phyloP scores from a whole-genome alignment of 768 basidiomycete genomes.

The Tylopilus rubrobrunneus region DNA sequence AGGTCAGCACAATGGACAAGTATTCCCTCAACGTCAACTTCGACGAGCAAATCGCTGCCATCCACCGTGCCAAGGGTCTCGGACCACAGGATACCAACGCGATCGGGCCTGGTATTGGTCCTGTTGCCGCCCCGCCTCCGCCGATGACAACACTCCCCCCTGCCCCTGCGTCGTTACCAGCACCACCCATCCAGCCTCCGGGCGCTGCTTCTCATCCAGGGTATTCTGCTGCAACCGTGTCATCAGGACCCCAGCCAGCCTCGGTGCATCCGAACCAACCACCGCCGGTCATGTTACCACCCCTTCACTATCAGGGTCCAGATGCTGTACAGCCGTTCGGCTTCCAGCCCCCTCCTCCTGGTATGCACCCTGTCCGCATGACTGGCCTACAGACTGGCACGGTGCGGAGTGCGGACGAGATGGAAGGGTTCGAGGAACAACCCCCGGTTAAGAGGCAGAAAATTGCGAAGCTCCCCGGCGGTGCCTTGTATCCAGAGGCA shows the following conservation, averaged over 20 bases:
- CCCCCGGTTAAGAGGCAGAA: constrained; percentile 87
- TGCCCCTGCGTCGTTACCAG: constrained; percentile 68
- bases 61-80: constrained; percentile 89
- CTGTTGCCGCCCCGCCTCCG: constrained; percentile 67
- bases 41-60: constrained; percentile 97
- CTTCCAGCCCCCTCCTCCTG: constrained; percentile 64
- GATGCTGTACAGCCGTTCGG: constrained; percentile 77
- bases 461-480: constrained; percentile 81
- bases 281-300: constrained; percentile 74
- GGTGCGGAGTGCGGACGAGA: constrained; percentile 77
- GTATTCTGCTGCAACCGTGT: constrained; percentile 81
- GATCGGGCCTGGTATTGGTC: constrained; percentile 86
- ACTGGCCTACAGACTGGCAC: constrained; percentile 65
- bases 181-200: constrained; percentile 51
- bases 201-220: constrained; percentile 43
- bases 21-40: constrained; percentile 92
- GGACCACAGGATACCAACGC: constrained; percentile 77
- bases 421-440: constrained; percentile 66
- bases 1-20: constrained; percentile 87
- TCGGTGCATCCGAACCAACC: constrained; percentile 59
- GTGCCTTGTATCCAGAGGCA: constrained; percentile 77
- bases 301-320: constrained; percentile 80
- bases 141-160: constrained; percentile 61
- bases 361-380: constrained; percentile 68
- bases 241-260: constrained; percentile 89